Evolutionary conservation across 257 asterid genomes (phyloP).

Genomic region (Solanum acaule): DNA sequence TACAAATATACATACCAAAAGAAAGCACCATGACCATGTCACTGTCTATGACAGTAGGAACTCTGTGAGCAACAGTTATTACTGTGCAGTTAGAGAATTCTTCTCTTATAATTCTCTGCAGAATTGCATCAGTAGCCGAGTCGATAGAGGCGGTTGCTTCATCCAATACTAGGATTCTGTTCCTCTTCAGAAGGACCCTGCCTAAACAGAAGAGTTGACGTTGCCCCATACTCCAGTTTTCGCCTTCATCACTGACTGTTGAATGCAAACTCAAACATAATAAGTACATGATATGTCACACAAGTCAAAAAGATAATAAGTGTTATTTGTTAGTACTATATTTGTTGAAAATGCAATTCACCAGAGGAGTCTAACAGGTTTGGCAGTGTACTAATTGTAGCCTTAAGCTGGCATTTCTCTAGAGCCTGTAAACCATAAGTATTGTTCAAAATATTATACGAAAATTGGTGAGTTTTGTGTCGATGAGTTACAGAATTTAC

Average conservation of each 20-base stretch:
- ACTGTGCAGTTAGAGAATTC: conserved; percentile 64
- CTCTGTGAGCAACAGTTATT: conserved; percentile 73
- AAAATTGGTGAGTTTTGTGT: neutral
- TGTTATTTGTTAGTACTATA: neutral
- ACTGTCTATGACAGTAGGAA: conserved; percentile 82
- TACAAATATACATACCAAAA: conserved; percentile 29
- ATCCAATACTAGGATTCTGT: conserved; percentile 60
- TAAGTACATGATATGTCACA: neutral
- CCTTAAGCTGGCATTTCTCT: conserved; percentile 70
- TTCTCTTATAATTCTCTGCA: conserved; percentile 63
- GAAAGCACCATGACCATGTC: conserved; percentile 74
- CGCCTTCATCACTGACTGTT: conserved; percentile 83
- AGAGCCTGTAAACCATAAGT: conserved; percentile 34
- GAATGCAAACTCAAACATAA: neutral
- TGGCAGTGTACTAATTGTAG: conserved; percentile 46
- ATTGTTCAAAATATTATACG: neutral
- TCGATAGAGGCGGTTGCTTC: conserved; percentile 95
- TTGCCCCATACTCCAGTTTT: conserved; percentile 94
- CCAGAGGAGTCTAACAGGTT: conserved; percentile 66
- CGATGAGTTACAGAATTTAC: conserved; percentile 9
- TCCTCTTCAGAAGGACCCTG: conserved; percentile 54
- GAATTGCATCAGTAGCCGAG: conserved; percentile 59
- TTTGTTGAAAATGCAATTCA: neutral
- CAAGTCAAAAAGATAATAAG: neutral
- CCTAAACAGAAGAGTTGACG: conserved; percentile 85